Conservation (phyloP, 208 protist genomes). For the Trypanosoma avium region DNA sequence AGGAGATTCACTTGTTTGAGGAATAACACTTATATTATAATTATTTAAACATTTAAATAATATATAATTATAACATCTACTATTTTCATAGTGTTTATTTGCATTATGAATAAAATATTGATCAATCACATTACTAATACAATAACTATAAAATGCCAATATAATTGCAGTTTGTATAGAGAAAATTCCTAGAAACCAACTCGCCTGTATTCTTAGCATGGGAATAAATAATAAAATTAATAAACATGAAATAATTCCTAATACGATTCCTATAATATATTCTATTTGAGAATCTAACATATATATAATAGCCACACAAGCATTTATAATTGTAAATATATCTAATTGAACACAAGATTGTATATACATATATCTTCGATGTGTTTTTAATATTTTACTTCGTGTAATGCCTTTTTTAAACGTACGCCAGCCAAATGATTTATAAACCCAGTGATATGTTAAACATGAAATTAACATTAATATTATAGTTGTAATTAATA, state of each 20-base stretch:
- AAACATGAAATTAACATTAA: constrained; percentile 20
- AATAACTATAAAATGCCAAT: constrained; percentile 22
- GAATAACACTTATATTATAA: constrained; percentile 15
- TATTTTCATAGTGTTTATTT: constrained; percentile 19
- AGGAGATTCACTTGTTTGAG: background rate
- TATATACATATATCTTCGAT: constrained; percentile 33
- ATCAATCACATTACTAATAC: background rate
- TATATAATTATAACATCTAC: constrained; percentile 23
- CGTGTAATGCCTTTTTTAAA: constrained; percentile 63
- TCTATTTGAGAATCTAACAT: constrained; percentile 31
- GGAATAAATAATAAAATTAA: constrained; percentile 36
- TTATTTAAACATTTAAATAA: constrained; percentile 22
- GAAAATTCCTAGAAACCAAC: constrained; percentile 38
- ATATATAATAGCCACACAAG: constrained; percentile 38
- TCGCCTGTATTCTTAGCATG: constrained; percentile 24
- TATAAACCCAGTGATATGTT: constrained; percentile 28
- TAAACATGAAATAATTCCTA: constrained; percentile 23
- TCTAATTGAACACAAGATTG: constrained; percentile 65
- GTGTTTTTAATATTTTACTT: constrained; percentile 25
- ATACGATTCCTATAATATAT: constrained; percentile 19
- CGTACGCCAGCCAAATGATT: constrained; percentile 52
- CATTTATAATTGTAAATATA: constrained; percentile 39
- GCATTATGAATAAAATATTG: constrained; percentile 21
- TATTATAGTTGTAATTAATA: constrained; percentile 18
- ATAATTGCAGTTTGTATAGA: constrained; percentile 1